These are phyloP conservation scores for Lecanosticta acicola DNA, from an alignment of 2,329 filamentous ascomycete genomes.

Conservation along the genomic window DNA sequence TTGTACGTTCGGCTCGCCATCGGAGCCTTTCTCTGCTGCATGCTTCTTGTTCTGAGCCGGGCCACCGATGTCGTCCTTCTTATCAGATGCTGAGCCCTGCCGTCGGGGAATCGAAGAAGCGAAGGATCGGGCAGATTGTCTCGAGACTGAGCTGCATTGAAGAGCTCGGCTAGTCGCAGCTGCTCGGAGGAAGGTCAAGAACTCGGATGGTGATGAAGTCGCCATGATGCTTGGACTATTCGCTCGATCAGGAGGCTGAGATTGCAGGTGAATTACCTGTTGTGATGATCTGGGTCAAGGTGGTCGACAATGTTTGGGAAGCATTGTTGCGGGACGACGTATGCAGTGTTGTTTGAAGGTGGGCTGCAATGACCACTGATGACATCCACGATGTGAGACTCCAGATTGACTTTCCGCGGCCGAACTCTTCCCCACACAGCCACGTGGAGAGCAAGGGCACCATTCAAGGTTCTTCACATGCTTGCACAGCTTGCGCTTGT, in stretches of 20 bases:
- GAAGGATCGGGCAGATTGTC: constrained; percentile 8
- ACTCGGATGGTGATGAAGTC: constrained; percentile 34
- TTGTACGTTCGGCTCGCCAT: constrained; percentile 24
- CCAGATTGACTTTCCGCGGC: too few species aligned
- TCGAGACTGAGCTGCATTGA: background rate
- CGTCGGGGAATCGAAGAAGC: constrained; percentile 6
- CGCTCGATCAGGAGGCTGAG: background rate
- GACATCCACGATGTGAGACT: too few species aligned
- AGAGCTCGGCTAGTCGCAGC: constrained; percentile 4
- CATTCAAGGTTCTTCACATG: too few species aligned
- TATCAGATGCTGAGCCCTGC: constrained; percentile 8
- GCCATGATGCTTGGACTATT: constrained; percentile 24
- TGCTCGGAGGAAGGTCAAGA: constrained; percentile 36
- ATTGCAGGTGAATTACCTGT: background rate
- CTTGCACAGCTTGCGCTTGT: too few species aligned
- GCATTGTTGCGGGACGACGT: too few species aligned
- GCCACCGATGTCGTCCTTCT: constrained; percentile 17
- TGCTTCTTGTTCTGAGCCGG: constrained; percentile 19
- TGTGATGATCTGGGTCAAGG: background rate
- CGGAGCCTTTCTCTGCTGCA: constrained; percentile 21
- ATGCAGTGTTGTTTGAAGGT: too few species aligned
- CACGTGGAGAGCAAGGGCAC: too few species aligned
- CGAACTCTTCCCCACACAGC: too few species aligned
- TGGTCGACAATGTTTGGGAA: too few species aligned
- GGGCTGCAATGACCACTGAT: too few species aligned